Percentiles rank a stretch among this genome's conserved stretches.
phyloP scores from a whole-genome alignment of 306 rosid species.

The Myrica gale region DNA sequence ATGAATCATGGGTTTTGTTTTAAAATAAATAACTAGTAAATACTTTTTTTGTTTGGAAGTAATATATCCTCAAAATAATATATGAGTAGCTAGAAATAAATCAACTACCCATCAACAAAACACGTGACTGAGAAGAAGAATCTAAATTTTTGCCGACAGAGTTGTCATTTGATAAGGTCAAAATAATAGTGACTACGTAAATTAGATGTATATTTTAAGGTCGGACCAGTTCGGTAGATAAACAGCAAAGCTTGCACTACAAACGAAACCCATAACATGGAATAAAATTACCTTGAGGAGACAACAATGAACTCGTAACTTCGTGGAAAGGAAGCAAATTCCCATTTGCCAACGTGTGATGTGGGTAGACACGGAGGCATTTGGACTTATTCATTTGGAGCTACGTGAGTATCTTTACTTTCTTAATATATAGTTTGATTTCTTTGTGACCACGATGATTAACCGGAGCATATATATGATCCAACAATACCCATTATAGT shows the following conservation, averaged over 20 bases:
- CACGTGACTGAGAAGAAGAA: no score
- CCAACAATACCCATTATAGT: neutral
- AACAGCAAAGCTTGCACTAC: neutral
- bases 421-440: neutral
- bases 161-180: no score
- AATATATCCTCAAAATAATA: no score
- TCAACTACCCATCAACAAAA: no score
- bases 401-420: no score
- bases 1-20: no score
- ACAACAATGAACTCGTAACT: constrained; percentile 1
- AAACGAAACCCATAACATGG: constrained; percentile 6
- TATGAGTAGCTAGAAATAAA: no score
- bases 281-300: neutral
- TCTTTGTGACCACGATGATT: neutral
- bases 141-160: no score
- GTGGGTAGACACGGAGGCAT: constrained; percentile 14
- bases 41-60: no score
- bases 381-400: constrained; percentile 25
- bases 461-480: neutral
- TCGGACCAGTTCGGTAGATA: neutral
- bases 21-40: no score
- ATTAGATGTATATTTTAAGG: no score
- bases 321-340: constrained; percentile 7
- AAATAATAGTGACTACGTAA: no score
- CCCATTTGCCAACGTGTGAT: constrained; percentile 20